Evolutionary conservation across 768 basidiomycete genomes (phyloP), one percentile per base, ranked within the genome.

Genomic region (Austroboletus festivus): DNA sequence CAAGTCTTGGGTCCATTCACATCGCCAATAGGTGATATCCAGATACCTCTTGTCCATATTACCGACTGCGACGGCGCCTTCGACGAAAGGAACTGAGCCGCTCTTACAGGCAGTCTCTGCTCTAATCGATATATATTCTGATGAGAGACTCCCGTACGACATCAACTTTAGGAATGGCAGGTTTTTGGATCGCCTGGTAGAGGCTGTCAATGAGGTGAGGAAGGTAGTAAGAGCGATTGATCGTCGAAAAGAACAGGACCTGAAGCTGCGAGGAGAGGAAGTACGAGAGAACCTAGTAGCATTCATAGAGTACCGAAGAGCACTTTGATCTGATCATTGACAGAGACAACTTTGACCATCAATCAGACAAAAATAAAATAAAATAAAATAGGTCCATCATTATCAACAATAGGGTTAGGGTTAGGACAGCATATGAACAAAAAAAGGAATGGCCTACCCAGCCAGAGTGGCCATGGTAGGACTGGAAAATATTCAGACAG

Each of bases 81-180:
- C 79, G 5, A 61, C 72, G 19, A 68, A 71, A 45, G 77, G 74
- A 46, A 78, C 80, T 0, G 90, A 93, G 62, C 77, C 86, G 0
- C 72, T 87, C 44, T 75, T 96, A 21, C 89, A 93, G 58, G 81
- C 82, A 1, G 73, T 79, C 9, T 91, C 93, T 13, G 88, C 88
- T 21, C 72, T 96, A 38, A 89, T 96, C 49, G 93, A 96, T 63
- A 90, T 95, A 44, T 97, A 88, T 65, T 90, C 93, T 4, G 93
- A 97, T 68, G 93, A 97, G 68, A 75, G 68, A 8, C 65, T 81
- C 46, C 77, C 85, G 0, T 93, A 89, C 61, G 93, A 97, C 62
- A 61, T 81, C 48, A 90, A 90, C 63, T 93, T 93, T 72, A 77
- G 81, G 37, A 70, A 83, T 47, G 80, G 80, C 0, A 63, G 68